These are phyloP conservation scores for Trametes cubensis DNA, from an alignment of 768 basidiomycete genomes.

Conservation along the genomic window DNA sequence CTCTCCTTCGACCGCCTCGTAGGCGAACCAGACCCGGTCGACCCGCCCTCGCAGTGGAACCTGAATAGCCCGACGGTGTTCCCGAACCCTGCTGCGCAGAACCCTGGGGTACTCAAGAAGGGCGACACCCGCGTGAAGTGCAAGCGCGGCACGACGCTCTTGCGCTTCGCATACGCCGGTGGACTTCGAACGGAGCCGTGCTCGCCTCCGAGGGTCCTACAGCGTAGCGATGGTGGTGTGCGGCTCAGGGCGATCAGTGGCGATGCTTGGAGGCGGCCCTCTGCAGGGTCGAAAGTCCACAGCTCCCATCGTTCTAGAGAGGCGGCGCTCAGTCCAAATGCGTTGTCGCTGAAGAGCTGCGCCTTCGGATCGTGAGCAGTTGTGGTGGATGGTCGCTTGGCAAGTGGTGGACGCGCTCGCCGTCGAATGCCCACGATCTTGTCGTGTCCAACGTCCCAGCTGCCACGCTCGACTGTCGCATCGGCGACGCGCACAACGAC, in stretches of 20 bases:
- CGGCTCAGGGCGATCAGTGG: slow-evolving; percentile 50
- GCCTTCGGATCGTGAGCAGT: slow-evolving; percentile 29
- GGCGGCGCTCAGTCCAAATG: slow-evolving; percentile 56
- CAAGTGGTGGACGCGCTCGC: slow-evolving; percentile 55
- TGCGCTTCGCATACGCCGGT: slow-evolving; percentile 17
- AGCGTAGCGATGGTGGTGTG: slow-evolving; percentile 18
- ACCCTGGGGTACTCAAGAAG: slow-evolving; percentile 50
- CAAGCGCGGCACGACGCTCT: slow-evolving; percentile 51
- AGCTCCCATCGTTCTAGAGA: slow-evolving; percentile 83
- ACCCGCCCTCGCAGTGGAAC: slow-evolving; percentile 17
- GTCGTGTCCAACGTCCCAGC: slow-evolving; percentile 68
- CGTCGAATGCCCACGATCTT: slow-evolving; percentile 72
- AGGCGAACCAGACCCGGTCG: not conserved
- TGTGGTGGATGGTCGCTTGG: slow-evolving; percentile 14
- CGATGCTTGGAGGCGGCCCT: slow-evolving; percentile 51
- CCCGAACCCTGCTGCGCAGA: slow-evolving; percentile 73
- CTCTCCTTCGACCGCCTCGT: slow-evolving; percentile 17
- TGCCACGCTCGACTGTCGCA: slow-evolving; percentile 70
- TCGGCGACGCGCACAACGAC: slow-evolving; percentile 56
- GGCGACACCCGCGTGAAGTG: slow-evolving; percentile 82
- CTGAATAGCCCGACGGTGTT: slow-evolving; percentile 71
- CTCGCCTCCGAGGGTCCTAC: slow-evolving; percentile 5
- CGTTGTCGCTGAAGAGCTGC: slow-evolving; percentile 19
- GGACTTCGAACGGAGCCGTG: not conserved
- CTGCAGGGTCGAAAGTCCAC: slow-evolving; percentile 72